Conservation (phyloP, 352 stramenopile species). For the Globisporangium echinulatum region DNA sequence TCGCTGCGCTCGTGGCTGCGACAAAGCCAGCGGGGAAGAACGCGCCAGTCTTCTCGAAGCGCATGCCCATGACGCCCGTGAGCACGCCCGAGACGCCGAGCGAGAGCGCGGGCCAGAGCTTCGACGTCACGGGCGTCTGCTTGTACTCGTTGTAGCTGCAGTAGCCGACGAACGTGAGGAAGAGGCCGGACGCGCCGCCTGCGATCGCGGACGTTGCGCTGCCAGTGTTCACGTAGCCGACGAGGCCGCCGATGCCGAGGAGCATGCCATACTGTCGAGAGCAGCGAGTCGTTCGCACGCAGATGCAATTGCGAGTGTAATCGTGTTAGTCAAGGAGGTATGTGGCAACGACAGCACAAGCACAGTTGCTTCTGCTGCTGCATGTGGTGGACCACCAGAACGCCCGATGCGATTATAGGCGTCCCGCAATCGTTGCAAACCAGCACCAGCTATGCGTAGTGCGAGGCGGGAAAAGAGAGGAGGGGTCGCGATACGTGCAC, state of each 20-base stretch:
- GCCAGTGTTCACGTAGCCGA: slow-evolving; percentile 72
- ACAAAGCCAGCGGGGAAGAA: slow-evolving; percentile 73
- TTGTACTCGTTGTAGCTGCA: slow-evolving; percentile 83
- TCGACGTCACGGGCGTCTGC: slow-evolving; percentile 71
- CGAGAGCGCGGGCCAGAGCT: slow-evolving; percentile 69
- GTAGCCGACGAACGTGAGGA: slow-evolving; percentile 78
- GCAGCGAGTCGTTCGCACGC: not conserved
- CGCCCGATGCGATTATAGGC: not conserved
- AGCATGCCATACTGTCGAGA: slow-evolving; percentile 59
- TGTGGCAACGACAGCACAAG: not conserved
- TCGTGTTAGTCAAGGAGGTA: no score
- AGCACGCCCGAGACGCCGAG: slow-evolving; percentile 55
- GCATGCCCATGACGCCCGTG: slow-evolving; percentile 68
- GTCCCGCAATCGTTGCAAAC: no score
- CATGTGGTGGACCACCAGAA: slow-evolving; percentile 1
- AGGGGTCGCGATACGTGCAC: no score
- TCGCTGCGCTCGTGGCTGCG: slow-evolving; percentile 52
- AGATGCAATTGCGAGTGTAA: not conserved
- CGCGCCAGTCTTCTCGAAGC: slow-evolving; percentile 64
- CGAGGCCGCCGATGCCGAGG: slow-evolving; percentile 58
- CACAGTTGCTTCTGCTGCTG: not conserved
- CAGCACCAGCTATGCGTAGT: no score
- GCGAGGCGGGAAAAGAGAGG: no score
- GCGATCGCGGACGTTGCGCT: slow-evolving; percentile 60
- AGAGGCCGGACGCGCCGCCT: slow-evolving; percentile 53